phyloP scores from a whole-genome alignment of 306 rosid species.

The Gynostemma pentaphyllum region DNA sequence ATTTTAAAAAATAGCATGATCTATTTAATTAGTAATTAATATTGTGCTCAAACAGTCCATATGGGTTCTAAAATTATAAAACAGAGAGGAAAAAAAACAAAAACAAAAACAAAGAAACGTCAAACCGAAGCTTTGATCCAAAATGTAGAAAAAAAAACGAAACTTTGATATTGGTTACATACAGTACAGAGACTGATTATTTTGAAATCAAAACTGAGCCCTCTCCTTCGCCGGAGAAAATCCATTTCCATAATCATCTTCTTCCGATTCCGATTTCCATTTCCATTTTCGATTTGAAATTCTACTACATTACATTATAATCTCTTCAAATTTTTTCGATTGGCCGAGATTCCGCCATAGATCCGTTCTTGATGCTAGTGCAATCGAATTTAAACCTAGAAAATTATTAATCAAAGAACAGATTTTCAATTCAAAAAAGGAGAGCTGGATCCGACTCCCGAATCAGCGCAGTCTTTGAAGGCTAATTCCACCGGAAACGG shows the following conservation, averaged over 20 bases:
- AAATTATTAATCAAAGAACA: neutral
- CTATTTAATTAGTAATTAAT: no score
- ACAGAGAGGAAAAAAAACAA: neutral
- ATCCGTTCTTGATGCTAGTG: slow-evolving; percentile 7
- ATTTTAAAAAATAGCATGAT: no score
- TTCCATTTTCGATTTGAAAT: no score
- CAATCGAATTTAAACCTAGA: no score
- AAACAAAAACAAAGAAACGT: neutral
- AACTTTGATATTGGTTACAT: neutral
- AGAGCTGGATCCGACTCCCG: slow-evolving; percentile 87
- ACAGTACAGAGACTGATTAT: no score
- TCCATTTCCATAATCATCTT: neutral
- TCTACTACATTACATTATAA: no score
- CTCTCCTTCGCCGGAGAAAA: no score
- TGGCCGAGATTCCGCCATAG: neutral
- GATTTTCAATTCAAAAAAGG: neutral
- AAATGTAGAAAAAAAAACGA: neutral
- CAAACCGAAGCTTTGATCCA: neutral
- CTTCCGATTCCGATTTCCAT: no score
- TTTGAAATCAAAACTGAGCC: no score
- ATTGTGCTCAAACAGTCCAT: no score
- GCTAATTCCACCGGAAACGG: slow-evolving; percentile 55
- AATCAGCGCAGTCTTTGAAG: slow-evolving; percentile 56
- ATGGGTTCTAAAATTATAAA: no score
- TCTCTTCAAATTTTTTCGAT: neutral